Percentiles rank a stretch among this genome's conserved stretches.
Evolutionary conservation across 176 grass and related monocot genomes (phyloP).

Genomic region (Pharus latifolius): DNA sequence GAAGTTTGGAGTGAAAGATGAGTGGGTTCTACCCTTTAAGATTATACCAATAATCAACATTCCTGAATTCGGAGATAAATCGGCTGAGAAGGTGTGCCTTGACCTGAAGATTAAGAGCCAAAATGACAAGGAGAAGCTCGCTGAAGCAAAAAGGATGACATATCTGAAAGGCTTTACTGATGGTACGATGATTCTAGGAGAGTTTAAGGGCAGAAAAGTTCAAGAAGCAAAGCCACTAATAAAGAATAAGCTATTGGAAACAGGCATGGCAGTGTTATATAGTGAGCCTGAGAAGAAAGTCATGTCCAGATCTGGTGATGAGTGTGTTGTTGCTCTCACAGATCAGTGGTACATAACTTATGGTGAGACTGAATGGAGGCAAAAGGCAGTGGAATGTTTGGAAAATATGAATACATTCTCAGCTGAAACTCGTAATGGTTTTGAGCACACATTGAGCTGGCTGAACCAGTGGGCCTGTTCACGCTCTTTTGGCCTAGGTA

Average conservation of each 20-base stretch:
- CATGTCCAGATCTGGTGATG: constrained; percentile 75
- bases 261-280: constrained; percentile 43
- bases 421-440: constrained; percentile 45
- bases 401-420: constrained; percentile 55
- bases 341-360: constrained; percentile 84
- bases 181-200: constrained; percentile 66
- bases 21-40: constrained; percentile 59
- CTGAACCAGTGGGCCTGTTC: constrained; percentile 78
- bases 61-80: constrained; percentile 65
- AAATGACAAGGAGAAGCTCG: constrained; percentile 73
- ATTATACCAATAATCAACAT: constrained; percentile 62
- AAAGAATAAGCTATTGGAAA: constrained; percentile 50
- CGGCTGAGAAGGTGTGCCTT: constrained; percentile 53
- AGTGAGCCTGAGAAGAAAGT: constrained; percentile 72
- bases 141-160: constrained; percentile 61
- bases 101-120: constrained; percentile 67
- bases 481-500: constrained; percentile 75
- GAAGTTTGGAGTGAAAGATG: constrained; percentile 61
- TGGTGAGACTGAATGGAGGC: constrained; percentile 74
- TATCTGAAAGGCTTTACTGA: constrained; percentile 77
- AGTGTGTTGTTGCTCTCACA: constrained; percentile 75
- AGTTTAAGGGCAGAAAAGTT: constrained; percentile 53
- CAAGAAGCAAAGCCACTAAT: constrained; percentile 73
- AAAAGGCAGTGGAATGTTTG: constrained; percentile 48
- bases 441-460: constrained; percentile 71